These are phyloP conservation scores for Dioszegia hungarica DNA, from an alignment of 768 basidiomycete genomes.

Conservation along the genomic window DNA sequence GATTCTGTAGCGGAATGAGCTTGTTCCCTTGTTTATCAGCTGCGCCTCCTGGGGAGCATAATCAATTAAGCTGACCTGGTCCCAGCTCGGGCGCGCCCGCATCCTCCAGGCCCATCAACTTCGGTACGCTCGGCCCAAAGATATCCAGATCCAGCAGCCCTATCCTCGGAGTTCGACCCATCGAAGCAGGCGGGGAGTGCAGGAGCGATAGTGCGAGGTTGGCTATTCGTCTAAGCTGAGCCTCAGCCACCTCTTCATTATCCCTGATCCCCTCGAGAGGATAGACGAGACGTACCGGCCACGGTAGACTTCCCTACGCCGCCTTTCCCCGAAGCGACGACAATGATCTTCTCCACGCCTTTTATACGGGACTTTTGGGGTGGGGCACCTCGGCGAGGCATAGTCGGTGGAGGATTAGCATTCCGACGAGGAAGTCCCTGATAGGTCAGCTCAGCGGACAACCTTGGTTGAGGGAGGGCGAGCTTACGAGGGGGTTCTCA, in stretches of 20 bases:
- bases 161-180: conserved; percentile 55
- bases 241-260: background rate
- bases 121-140: conserved; percentile 90
- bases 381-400: conserved; percentile 50
- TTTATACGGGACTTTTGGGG: conserved; percentile 50
- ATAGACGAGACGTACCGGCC: conserved; percentile 61
- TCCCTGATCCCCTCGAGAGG: background rate
- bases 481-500: conserved; percentile 46
- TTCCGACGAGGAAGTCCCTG: conserved; percentile 52
- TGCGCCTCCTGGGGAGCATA: background rate
- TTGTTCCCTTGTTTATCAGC: conserved; percentile 54
- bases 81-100: conserved; percentile 74
- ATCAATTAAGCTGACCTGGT: conserved; percentile 51
- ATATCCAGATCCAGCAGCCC: conserved; percentile 92
- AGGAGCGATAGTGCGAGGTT: conserved; percentile 61
- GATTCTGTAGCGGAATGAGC: conserved; percentile 75
- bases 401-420: conserved; percentile 49
- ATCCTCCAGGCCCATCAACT: conserved; percentile 79
- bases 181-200: conserved; percentile 25
- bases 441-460: background rate
- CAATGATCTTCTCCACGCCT: conserved; percentile 73
- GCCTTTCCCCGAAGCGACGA: conserved; percentile 88
- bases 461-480: background rate
- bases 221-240: conserved; percentile 13
- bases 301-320: conserved; percentile 94